phyloP scores from a whole-genome alignment of 768 basidiomycete species.

The Royoungia palumana region DNA sequence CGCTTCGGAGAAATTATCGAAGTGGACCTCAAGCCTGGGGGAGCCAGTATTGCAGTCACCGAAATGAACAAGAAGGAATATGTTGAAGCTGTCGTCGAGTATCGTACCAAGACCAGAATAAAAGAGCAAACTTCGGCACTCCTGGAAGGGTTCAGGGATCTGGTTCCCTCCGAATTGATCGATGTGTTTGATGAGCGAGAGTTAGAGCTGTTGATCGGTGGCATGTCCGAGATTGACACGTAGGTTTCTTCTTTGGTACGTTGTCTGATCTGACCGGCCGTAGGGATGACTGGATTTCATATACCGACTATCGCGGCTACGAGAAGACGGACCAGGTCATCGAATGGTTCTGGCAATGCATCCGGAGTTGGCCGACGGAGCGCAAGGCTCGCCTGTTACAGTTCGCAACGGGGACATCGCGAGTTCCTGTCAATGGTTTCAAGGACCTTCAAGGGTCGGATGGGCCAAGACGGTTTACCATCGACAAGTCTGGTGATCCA shows the following conservation, averaged over 20 bases:
- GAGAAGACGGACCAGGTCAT: constrained; percentile 85
- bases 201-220: constrained; percentile 84
- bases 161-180: constrained; percentile 80
- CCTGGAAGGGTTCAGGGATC: constrained; percentile 80
- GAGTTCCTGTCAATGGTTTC: constrained; percentile 89
- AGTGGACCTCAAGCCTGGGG: constrained; percentile 62
- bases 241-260: constrained; percentile 31
- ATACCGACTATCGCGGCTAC: constrained; percentile 89
- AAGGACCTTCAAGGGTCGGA: constrained; percentile 93
- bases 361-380: constrained; percentile 87
- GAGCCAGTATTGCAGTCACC: constrained; percentile 59
- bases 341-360: constrained; percentile 95
- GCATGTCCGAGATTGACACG: constrained; percentile 91
- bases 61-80: constrained; percentile 78
- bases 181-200: constrained; percentile 91
- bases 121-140: constrained; percentile 84
- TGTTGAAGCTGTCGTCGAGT: constrained; percentile 73
- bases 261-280: neutral
- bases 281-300: constrained; percentile 90
- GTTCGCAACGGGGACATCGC: constrained; percentile 85
- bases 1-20: constrained; percentile 71
- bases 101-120: constrained; percentile 79
- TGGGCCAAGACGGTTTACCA: constrained; percentile 89
- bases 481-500: constrained; percentile 92
- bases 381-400: constrained; percentile 83